Evolutionary conservation across 495 filamentous ascomycete species (phyloP).

Genomic region (Xylona heveae): DNA sequence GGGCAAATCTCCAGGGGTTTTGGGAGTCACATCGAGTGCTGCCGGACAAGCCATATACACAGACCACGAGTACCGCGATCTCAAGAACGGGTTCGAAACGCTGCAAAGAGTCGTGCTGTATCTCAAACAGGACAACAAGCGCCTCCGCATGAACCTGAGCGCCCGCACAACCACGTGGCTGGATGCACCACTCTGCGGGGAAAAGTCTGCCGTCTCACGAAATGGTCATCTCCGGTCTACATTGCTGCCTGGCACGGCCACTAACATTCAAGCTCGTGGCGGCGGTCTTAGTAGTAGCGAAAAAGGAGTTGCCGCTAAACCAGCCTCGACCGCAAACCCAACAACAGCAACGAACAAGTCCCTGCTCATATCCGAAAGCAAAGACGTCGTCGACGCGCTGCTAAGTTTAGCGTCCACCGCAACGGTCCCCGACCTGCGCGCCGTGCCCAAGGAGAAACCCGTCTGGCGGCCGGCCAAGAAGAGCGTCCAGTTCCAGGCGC

Average conservation of each 20-base stretch:
- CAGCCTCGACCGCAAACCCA: too few relatives aligned
- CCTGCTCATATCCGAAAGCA: too few relatives aligned
- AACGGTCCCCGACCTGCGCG: slow-evolving; percentile 11
- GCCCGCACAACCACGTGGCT: slow-evolving; percentile 41
- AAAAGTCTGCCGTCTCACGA: too few relatives aligned
- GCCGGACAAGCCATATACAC: too few relatives aligned
- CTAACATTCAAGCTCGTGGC: slow-evolving; percentile 31
- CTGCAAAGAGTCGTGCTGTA: slow-evolving; percentile 61
- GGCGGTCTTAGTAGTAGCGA: too few relatives aligned
- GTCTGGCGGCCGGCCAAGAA: slow-evolving; percentile 37
- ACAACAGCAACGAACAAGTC: too few relatives aligned
- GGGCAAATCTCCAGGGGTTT: too few relatives aligned
- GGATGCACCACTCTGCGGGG: slow-evolving; percentile 44
- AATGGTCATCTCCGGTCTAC: too few relatives aligned
- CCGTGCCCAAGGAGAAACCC: slow-evolving; percentile 22
- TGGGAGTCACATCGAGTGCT: too few relatives aligned
- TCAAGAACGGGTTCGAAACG: slow-evolving; percentile 44
- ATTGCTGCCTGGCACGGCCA: slow-evolving; percentile 21
- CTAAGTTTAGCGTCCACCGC: slow-evolving; percentile 36
- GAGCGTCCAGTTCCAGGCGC: slow-evolving; percentile 34
- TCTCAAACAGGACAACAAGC: slow-evolving; percentile 56
- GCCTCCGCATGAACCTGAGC: slow-evolving; percentile 38
- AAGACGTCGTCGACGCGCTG: slow-evolving; percentile 49
- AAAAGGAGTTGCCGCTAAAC: slow-evolving; percentile 31
- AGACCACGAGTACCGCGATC: too few relatives aligned